Evolutionary conservation across 2,329 filamentous ascomycete species (phyloP).

Genomic region (Colletotrichum sp.): DNA sequence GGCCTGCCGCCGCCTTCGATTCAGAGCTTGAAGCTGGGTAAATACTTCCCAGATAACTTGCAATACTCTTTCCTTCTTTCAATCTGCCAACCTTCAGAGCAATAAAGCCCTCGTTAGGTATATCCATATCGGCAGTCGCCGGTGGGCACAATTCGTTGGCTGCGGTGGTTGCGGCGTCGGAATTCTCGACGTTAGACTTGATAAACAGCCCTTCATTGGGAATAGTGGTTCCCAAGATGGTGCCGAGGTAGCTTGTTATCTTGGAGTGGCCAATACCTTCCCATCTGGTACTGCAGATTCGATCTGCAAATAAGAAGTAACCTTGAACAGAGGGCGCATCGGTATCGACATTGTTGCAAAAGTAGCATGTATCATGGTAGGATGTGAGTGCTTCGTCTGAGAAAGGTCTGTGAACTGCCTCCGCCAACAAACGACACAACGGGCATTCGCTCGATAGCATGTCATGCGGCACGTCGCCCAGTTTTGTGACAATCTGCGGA

Average conservation of each 20-base stretch:
- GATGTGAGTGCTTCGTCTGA: neutral
- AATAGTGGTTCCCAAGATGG: neutral
- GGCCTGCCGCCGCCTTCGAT: neutral
- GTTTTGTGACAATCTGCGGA: neutral
- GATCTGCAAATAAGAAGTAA: neutral
- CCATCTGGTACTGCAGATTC: neutral
- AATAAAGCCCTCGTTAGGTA: neutral
- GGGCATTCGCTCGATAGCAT: neutral
- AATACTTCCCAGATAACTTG: neutral
- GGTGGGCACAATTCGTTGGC: rapidly evolving
- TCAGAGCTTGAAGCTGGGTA: neutral
- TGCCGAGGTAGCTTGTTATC: too few species aligned
- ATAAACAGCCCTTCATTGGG: neutral
- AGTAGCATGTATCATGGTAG: neutral
- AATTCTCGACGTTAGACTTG: neutral
- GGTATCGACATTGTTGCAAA: neutral
- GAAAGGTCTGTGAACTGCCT: neutral
- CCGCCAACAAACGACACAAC: neutral
- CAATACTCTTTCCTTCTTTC: neutral
- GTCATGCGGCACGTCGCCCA: neutral
- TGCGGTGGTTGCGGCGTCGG: rapidly evolving
- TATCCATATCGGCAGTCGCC: neutral
- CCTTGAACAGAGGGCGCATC: rapidly evolving
- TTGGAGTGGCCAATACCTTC: neutral
- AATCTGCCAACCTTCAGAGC: neutral